A percentile compares a stretch with the other conserved stretches of the same genome.
Evolutionary conservation across 2,329 filamentous ascomycete genomes (phyloP).

Genomic region (Fusarium albidum): DNA sequence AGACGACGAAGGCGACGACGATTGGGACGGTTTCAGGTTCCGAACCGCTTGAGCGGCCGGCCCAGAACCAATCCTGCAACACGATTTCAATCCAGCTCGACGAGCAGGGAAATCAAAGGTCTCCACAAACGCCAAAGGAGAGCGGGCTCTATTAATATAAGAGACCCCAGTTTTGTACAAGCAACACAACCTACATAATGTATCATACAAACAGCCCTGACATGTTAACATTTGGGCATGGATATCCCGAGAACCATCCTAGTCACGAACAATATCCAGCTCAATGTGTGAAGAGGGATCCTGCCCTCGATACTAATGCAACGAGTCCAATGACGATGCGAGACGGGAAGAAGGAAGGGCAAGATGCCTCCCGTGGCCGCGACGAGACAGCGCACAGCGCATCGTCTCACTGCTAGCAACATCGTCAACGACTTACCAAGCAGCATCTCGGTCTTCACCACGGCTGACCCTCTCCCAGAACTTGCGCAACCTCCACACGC

Average conservation of each 20-base stretch:
- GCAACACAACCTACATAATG: constrained; percentile 38
- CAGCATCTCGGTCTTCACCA: constrained; percentile 43
- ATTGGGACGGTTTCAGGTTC: constrained; percentile 69
- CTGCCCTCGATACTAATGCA: constrained; percentile 1
- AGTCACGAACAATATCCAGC: neutral
- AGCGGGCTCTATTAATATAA: constrained; percentile 4
- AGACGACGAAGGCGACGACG: constrained; percentile 56
- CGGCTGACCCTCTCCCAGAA: constrained; percentile 72
- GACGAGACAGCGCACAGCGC: neutral
- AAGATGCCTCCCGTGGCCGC: neutral
- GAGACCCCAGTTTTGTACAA: constrained; percentile 32
- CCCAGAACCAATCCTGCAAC: neutral
- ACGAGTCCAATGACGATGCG: neutral
- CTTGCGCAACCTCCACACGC: constrained; percentile 67
- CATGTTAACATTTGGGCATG: constrained; percentile 4
- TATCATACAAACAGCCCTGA: constrained; percentile 36
- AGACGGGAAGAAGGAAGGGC: neutral
- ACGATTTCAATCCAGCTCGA: neutral
- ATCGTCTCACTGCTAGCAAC: neutral
- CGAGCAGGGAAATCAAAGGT: neutral
- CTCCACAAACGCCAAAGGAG: neutral
- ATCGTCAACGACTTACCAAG: constrained; percentile 31
- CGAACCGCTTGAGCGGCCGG: constrained; percentile 26
- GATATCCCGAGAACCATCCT: constrained; percentile 3
- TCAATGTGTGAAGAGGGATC: constrained; percentile 17